Evolutionary conservation across 768 basidiomycete genomes (phyloP).

Genomic region (Lactifluus piperatus): DNA sequence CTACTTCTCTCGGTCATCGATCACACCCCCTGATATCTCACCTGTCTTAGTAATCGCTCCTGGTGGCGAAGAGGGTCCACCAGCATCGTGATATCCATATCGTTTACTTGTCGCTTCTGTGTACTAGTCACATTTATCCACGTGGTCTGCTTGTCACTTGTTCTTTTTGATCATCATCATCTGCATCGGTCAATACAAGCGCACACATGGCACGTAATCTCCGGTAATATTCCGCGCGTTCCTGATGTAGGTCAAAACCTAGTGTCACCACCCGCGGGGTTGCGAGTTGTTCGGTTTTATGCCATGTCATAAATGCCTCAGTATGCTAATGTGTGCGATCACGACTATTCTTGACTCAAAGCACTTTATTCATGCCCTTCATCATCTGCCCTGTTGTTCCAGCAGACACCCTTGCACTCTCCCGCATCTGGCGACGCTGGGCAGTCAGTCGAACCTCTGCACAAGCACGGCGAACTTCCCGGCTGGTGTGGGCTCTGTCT

Average conservation of each 20-base stretch:
- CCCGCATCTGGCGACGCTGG: slow-evolving; percentile 63
- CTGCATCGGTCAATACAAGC: not conserved
- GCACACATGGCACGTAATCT: not conserved
- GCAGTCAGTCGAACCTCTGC: slow-evolving; percentile 49
- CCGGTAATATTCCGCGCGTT: slow-evolving; percentile 4
- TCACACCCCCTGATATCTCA: not conserved
- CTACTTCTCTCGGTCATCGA: not conserved
- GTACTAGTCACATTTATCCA: not conserved
- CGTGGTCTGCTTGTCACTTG: not conserved
- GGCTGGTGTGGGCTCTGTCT: slow-evolving; percentile 65
- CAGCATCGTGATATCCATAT: not conserved
- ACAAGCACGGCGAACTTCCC: slow-evolving; percentile 54
- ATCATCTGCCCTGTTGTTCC: slow-evolving; percentile 48
- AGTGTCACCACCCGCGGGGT: not conserved
- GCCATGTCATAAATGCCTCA: not conserved
- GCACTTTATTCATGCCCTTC: slow-evolving; percentile 5
- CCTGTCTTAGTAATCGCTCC: slow-evolving; percentile 5
- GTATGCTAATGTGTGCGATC: not conserved
- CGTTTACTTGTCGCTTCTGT: not conserved
- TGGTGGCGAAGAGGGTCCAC: slow-evolving; percentile 7
- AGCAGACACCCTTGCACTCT: slow-evolving; percentile 48
- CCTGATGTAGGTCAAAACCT: not conserved
- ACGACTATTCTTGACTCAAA: not conserved
- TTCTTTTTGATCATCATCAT: not conserved
- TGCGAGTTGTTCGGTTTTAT: not conserved